A percentile compares a stretch with the other conserved stretches of the same genome.
phyloP scores from a whole-genome alignment of 1,284 basidiomycete species.

The Vanrija humicola region DNA sequence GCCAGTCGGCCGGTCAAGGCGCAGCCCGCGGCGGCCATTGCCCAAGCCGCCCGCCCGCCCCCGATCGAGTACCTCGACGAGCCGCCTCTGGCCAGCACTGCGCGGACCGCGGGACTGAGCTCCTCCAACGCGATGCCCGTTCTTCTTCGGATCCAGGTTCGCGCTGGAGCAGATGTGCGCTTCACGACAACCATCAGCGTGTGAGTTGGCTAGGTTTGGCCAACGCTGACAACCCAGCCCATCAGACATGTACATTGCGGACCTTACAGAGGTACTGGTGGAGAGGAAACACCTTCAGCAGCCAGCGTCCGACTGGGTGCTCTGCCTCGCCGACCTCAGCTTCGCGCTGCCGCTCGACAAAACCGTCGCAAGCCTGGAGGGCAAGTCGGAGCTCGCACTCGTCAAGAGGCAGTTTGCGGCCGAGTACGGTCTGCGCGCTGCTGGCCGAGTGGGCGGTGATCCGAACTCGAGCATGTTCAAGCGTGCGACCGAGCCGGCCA shows the following conservation, averaged over 20 bases:
- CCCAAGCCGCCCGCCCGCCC: neutral
- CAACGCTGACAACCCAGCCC: constrained; percentile 55
- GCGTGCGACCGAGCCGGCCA: constrained; percentile 66
- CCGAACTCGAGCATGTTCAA: constrained; percentile 94
- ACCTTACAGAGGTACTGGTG: constrained; percentile 83
- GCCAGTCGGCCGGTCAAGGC: neutral
- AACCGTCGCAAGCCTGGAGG: constrained; percentile 89
- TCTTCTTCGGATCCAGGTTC: constrained; percentile 72
- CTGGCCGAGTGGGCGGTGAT: constrained; percentile 58
- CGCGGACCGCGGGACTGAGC: neutral
- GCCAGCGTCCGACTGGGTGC: constrained; percentile 75
- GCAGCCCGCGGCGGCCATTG: neutral
- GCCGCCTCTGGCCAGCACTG: neutral
- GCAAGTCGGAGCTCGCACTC: constrained; percentile 76
- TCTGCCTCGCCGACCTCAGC: constrained; percentile 70
- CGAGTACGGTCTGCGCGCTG: constrained; percentile 56
- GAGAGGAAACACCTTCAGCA: constrained; percentile 64
- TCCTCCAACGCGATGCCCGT: constrained; percentile 32
- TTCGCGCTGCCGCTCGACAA: constrained; percentile 89
- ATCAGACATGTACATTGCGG: constrained; percentile 94
- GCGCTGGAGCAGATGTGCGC: constrained; percentile 72
- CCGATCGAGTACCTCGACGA: neutral
- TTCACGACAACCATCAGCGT: constrained; percentile 82
- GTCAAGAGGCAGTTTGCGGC: constrained; percentile 74
- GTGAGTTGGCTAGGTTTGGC: constrained; percentile 53